A percentile compares a stretch with the other conserved stretches of the same genome.
Evolutionary conservation across 2,329 filamentous ascomycete genomes (phyloP).

Genomic region (Arachnopeziza araneosa): DNA sequence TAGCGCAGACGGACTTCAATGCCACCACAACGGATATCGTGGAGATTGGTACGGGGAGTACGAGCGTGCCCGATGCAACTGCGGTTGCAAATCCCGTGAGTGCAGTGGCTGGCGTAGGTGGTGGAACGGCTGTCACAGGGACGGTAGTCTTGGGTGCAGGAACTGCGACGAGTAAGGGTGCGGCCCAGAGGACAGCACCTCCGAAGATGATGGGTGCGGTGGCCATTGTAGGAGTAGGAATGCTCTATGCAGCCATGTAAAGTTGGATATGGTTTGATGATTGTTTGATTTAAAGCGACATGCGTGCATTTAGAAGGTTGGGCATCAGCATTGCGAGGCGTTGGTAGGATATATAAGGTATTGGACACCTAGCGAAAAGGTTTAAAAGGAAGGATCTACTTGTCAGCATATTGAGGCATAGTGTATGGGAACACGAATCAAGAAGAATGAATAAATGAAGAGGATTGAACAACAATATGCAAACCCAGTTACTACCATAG

Average conservation of each 20-base stretch:
- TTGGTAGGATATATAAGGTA: background rate
- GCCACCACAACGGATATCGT: conserved; percentile 43
- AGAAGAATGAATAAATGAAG: background rate
- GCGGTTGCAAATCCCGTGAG: conserved; percentile 43
- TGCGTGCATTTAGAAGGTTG: background rate
- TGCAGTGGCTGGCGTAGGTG: conserved; percentile 35
- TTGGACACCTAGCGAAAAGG: background rate
- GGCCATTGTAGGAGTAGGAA: conserved; percentile 20
- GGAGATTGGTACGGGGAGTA: conserved; percentile 48
- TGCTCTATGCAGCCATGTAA: conserved; percentile 24
- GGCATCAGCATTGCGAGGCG: background rate
- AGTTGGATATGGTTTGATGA: background rate
- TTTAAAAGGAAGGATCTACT: background rate
- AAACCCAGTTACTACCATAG: too few relatives aligned
- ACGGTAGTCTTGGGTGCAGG: conserved; percentile 10
- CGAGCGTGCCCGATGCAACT: conserved; percentile 49
- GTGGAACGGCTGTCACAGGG: conserved; percentile 10
- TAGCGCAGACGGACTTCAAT: conserved; percentile 63
- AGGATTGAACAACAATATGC: background rate
- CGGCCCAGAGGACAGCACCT: conserved; percentile 10
- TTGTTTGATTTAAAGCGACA: background rate
- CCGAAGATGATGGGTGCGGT: conserved; percentile 16
- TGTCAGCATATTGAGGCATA: background rate
- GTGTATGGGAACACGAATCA: background rate
- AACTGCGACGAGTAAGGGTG: conserved; percentile 9